Conservation (phyloP, 331 rosid genomes). For the Ulmus americana region DNA sequence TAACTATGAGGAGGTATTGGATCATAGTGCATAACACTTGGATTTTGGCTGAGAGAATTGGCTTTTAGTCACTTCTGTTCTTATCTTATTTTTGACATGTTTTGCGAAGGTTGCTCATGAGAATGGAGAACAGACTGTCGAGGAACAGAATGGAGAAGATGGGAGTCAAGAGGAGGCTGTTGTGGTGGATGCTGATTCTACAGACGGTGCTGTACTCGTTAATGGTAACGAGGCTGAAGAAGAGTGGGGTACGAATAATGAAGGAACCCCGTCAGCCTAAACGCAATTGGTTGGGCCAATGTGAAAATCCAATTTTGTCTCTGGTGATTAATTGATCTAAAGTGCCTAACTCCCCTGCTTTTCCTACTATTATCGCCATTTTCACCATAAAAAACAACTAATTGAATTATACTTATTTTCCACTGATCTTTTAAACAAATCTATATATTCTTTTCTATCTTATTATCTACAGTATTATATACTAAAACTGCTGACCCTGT, state of each 20-base stretch:
- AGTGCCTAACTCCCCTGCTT: slow-evolving; percentile 61
- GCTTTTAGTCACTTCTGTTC: not conserved
- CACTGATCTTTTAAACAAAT: not conserved
- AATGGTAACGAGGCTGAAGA: slow-evolving; percentile 81
- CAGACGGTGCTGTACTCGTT: slow-evolving; percentile 75
- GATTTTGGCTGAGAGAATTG: slow-evolving; percentile 6
- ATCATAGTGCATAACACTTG: too few relatives aligned
- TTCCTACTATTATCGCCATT: slow-evolving; percentile 18
- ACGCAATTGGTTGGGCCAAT: slow-evolving; percentile 63
- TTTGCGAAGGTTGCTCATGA: slow-evolving; percentile 15
- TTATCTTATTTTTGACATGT: not conserved
- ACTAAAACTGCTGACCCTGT: slow-evolving; percentile 1
- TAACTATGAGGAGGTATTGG: slow-evolving; percentile 45
- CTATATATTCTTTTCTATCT: not conserved
- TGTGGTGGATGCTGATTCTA: slow-evolving; percentile 89
- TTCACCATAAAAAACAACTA: slow-evolving; percentile 24
- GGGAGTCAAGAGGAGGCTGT: slow-evolving; percentile 92
- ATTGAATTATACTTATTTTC: slow-evolving; percentile 10
- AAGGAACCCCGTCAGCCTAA: slow-evolving; percentile 72
- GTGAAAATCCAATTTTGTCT: slow-evolving; percentile 88
- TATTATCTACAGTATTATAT: not conserved
- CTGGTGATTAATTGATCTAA: slow-evolving; percentile 83
- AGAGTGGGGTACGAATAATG: slow-evolving; percentile 84
- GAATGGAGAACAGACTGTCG: slow-evolving; percentile 20
- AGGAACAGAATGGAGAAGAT: slow-evolving; percentile 30